Percentiles rank a stretch among this genome's conserved stretches.
These are phyloP conservation scores for Diaporthe caulivora DNA, from an alignment of 2,329 filamentous ascomycete species.

Conservation along the genomic window DNA sequence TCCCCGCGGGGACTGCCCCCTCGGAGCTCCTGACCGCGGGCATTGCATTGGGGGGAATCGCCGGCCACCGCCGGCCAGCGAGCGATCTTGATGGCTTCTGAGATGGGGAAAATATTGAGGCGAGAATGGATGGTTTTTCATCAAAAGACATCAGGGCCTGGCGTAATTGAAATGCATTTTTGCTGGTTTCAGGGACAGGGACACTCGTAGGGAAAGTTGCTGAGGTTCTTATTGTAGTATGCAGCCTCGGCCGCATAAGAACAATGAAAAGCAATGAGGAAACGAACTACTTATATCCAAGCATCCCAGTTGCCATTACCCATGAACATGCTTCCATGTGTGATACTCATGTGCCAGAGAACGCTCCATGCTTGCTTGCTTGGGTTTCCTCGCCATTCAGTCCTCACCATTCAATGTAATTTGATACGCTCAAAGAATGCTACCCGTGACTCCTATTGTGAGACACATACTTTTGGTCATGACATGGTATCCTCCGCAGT, in stretches of 20 bases:
- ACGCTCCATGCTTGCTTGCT: background rate
- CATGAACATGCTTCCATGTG: background rate
- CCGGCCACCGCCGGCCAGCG: conserved; percentile 15
- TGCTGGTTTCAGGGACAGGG: conserved; percentile 40
- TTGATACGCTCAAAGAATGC: conserved; percentile 1
- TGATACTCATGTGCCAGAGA: background rate
- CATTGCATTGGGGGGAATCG: conserved; percentile 19
- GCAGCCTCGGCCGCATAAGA: conserved; percentile 30
- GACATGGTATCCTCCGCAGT: background rate
- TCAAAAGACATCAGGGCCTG: conserved; percentile 39
- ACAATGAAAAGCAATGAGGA: conserved; percentile 36
- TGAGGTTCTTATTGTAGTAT: conserved; percentile 34
- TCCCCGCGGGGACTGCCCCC: background rate
- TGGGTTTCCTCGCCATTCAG: too few species aligned
- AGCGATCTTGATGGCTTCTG: conserved; percentile 31
- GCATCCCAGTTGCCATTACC: background rate
- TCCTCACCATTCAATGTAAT: background rate
- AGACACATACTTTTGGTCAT: background rate
- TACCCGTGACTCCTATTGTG: background rate
- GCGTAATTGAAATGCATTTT: conserved; percentile 42
- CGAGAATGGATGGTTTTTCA: conserved; percentile 26
- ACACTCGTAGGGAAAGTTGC: conserved; percentile 35
- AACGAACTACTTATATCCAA: conserved; percentile 26
- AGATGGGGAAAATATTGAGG: conserved; percentile 27
- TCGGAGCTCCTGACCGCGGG: conserved; percentile 26